phyloP scores from a whole-genome alignment of 1,284 basidiomycete genomes.

The Fomitopsis palustris region DNA sequence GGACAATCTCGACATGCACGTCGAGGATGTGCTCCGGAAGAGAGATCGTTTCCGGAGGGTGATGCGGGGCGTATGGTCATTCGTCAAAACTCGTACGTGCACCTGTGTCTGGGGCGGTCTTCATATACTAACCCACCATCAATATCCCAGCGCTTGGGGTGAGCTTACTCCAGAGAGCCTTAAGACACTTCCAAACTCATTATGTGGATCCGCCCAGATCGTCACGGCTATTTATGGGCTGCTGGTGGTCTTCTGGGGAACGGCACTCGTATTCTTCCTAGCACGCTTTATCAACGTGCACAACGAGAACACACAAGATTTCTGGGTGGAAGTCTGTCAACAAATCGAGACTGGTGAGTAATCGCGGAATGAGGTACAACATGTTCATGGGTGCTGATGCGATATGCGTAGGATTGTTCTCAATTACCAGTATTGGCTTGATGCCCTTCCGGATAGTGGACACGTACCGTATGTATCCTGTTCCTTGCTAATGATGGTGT shows the following conservation, averaged over 20 bases:
- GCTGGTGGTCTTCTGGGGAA: slow-evolving; percentile 71
- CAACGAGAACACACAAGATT: slow-evolving; percentile 58
- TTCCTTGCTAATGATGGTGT: background rate
- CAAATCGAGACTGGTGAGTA: slow-evolving; percentile 71
- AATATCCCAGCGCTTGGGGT: slow-evolving; percentile 15
- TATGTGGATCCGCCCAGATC: slow-evolving; percentile 38
- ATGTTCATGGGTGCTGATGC: background rate
- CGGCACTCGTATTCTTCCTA: slow-evolving; percentile 78
- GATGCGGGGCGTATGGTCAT: slow-evolving; percentile 76
- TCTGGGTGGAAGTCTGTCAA: slow-evolving; percentile 76
- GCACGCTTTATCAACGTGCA: slow-evolving; percentile 67
- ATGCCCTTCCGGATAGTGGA: slow-evolving; percentile 76
- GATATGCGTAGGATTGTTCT: slow-evolving; percentile 59
- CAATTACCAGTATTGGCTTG: slow-evolving; percentile 70
- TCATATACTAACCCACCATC: background rate
- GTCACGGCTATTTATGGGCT: slow-evolving; percentile 81
- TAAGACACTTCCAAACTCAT: slow-evolving; percentile 1
- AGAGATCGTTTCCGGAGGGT: slow-evolving; percentile 60
- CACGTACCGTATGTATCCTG: slow-evolving; percentile 60
- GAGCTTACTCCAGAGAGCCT: background rate
- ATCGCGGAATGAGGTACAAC: background rate
- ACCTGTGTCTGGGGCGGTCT: background rate
- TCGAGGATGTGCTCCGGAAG: slow-evolving; percentile 72
- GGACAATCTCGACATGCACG: slow-evolving; percentile 74
- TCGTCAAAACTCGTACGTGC: slow-evolving; percentile 74